phyloP scores from a whole-genome alignment of 805 yeast species.

The Pichia sporocuriosa region DNA sequence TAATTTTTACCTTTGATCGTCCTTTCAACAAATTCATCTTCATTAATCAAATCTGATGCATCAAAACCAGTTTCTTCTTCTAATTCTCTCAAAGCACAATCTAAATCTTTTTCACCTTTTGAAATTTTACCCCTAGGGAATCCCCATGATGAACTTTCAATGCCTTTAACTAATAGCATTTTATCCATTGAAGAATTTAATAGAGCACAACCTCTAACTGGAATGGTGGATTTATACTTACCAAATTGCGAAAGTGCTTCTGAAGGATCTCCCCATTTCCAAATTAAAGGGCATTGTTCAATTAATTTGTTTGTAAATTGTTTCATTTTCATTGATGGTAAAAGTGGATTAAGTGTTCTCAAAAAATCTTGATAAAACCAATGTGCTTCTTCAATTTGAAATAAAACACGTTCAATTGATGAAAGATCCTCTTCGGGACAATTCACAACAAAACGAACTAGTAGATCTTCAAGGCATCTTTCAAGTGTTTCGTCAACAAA shows the following conservation, averaged over 20 bases:
- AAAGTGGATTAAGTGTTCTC: slow-evolving; percentile 59
- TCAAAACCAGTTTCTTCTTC: slow-evolving; percentile 93
- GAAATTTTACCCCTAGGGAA: slow-evolving; percentile 97
- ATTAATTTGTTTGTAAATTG: slow-evolving; percentile 62
- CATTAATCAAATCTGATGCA: slow-evolving; percentile 57
- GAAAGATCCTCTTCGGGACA: slow-evolving; percentile 88
- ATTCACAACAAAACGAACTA: slow-evolving; percentile 85
- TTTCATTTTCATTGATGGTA: slow-evolving; percentile 76
- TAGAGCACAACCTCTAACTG: slow-evolving; percentile 93
- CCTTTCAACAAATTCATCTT: slow-evolving; percentile 72
- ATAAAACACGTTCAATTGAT: slow-evolving; percentile 73
- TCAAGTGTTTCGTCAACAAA: slow-evolving; percentile 63
- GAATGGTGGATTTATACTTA: slow-evolving; percentile 80
- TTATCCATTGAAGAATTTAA: slow-evolving; percentile 65
- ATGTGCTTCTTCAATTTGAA: slow-evolving; percentile 96
- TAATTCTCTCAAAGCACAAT: slow-evolving; percentile 88
- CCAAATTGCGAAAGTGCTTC: slow-evolving; percentile 76
- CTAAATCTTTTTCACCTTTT: slow-evolving; percentile 81
- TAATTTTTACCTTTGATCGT: slow-evolving; percentile 78
- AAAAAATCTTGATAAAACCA: slow-evolving; percentile 93
- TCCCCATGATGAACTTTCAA: slow-evolving; percentile 78
- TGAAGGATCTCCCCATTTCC: slow-evolving; percentile 82
- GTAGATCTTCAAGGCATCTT: slow-evolving; percentile 73
- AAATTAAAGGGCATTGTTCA: slow-evolving; percentile 64
- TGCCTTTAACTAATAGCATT: slow-evolving; percentile 75